Conservation (phyloP, 768 basidiomycete species). For the Podaxis pistillaris region DNA sequence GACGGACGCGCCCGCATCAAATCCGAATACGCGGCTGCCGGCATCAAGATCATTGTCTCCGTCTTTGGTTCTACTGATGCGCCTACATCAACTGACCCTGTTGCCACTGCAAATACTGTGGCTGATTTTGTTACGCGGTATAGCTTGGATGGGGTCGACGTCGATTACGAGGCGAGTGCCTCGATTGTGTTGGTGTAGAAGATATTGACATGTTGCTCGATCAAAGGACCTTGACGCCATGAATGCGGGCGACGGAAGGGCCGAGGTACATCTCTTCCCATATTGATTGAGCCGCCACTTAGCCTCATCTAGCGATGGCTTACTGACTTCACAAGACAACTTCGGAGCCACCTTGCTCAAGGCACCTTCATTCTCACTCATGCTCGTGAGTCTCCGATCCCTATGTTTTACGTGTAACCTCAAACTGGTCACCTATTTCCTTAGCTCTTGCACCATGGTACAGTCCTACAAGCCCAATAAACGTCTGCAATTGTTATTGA, state of each 20-base stretch:
- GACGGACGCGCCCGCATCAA: slow-evolving; percentile 47
- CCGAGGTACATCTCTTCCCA: slow-evolving; percentile 36
- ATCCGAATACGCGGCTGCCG: slow-evolving; percentile 52
- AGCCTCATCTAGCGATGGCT: slow-evolving; percentile 42
- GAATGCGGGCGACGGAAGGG: slow-evolving; percentile 46
- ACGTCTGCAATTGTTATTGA: neutral
- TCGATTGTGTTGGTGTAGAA: neutral
- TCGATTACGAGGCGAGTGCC: slow-evolving; percentile 53
- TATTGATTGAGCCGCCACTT: neutral
- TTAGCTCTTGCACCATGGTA: slow-evolving; percentile 51
- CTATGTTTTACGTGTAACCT: neutral
- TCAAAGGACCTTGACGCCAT: slow-evolving; percentile 62
- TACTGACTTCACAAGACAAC: slow-evolving; percentile 49
- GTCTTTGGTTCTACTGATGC: slow-evolving; percentile 57
- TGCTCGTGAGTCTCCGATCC: slow-evolving; percentile 40
- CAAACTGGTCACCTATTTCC: neutral
- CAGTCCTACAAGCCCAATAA: neutral
- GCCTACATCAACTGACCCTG: slow-evolving; percentile 62
- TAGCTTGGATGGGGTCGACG: slow-evolving; percentile 66
- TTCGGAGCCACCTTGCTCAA: slow-evolving; percentile 46
- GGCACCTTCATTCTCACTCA: slow-evolving; percentile 53
- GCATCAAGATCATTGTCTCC: slow-evolving; percentile 59
- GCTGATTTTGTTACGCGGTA: slow-evolving; percentile 63
- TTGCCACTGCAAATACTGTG: slow-evolving; percentile 58
- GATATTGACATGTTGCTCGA: neutral